Evolutionary conservation across 164 flowering plant genomes (phyloP).

Genomic region (Vitis rotundifolia): DNA sequence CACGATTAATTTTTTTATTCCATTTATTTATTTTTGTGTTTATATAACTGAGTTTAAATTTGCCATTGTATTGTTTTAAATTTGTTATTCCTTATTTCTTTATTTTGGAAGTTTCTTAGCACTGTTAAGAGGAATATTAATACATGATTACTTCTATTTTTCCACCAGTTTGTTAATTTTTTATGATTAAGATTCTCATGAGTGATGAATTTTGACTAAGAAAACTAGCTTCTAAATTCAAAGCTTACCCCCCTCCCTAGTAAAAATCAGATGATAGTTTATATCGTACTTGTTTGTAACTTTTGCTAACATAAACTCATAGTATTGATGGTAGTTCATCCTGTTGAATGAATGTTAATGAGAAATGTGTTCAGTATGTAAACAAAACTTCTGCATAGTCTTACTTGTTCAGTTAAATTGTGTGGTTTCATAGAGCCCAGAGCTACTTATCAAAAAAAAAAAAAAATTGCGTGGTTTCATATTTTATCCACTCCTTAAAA

Average conservation of each 20-base stretch:
- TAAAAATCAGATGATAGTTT: background rate
- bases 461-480: background rate
- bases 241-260: background rate
- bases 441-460: no score
- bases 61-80: background rate
- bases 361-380: background rate
- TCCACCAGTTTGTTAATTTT: no score
- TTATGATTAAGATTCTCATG: no score
- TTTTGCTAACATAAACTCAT: no score
- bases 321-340: background rate
- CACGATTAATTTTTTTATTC: background rate
- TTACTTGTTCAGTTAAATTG: background rate
- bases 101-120: no score
- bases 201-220: no score
- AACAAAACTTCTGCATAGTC: background rate
- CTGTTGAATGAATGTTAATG: background rate
- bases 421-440: no score
- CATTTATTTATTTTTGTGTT: background rate
- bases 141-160: no score
- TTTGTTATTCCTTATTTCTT: background rate
- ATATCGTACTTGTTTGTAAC: background rate
- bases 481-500: background rate
- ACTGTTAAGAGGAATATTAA: no score
- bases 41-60: background rate
- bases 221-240: no score